These are phyloP conservation scores for Helminthosporium solani DNA, from an alignment of 2,329 filamentous ascomycete species.

Conservation along the genomic window DNA sequence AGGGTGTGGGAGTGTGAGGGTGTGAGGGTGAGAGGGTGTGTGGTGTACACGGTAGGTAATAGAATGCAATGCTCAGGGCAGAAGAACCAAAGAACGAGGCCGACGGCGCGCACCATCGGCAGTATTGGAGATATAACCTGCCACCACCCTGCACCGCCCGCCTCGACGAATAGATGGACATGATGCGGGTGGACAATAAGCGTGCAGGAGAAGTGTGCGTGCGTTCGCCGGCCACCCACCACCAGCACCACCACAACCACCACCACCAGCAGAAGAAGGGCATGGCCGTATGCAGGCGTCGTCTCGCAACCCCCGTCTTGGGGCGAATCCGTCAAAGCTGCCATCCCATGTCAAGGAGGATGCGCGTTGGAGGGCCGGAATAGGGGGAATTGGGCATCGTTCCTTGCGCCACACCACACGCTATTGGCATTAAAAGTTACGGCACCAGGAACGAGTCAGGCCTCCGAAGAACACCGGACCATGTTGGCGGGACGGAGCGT, in stretches of 20 bases:
- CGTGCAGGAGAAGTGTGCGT: too few relatives aligned
- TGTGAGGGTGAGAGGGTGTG: too few relatives aligned
- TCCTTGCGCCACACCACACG: slow-evolving; percentile 5
- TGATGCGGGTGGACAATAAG: slow-evolving; percentile 1
- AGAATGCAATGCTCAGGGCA: too few relatives aligned
- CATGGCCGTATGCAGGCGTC: slow-evolving; percentile 8
- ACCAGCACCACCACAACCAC: too few relatives aligned
- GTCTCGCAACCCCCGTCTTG: slow-evolving; percentile 15
- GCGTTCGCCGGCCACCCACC: slow-evolving; percentile 1
- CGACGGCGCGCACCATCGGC: too few relatives aligned
- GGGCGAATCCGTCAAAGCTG: slow-evolving; percentile 12
- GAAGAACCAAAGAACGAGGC: too few relatives aligned
- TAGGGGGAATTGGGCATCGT: slow-evolving; percentile 2
- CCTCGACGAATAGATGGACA: neutral
- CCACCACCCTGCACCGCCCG: neutral
- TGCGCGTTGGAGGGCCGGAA: slow-evolving; percentile 5
- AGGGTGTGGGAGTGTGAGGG: too few relatives aligned
- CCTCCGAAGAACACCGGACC: slow-evolving; percentile 1
- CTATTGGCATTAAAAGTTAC: slow-evolving; percentile 8
- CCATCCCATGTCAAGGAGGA: slow-evolving; percentile 3
- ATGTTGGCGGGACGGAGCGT: slow-evolving; percentile 4
- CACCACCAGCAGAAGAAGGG: neutral
- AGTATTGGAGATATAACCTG: neutral
- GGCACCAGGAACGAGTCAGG: neutral
- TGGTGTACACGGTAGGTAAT: too few relatives aligned